phyloP scores from a whole-genome alignment of 2,329 filamentous ascomycete species.

The Fusarium sp. region DNA sequence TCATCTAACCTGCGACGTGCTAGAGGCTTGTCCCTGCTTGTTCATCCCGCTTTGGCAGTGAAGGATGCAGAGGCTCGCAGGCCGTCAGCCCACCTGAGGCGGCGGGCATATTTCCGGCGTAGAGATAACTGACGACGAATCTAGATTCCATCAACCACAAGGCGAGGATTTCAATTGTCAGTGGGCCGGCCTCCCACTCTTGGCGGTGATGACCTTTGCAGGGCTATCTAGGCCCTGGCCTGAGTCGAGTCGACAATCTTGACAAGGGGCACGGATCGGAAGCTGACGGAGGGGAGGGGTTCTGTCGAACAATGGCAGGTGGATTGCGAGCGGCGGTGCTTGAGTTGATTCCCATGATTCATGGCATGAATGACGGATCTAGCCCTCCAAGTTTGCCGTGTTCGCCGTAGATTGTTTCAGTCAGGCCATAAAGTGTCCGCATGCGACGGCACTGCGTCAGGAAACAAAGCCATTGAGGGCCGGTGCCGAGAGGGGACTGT shows the following conservation, averaged over 20 bases:
- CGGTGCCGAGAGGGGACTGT: constrained; percentile 9
- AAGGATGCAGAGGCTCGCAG: constrained; percentile 18
- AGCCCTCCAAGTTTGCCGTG: constrained; percentile 16
- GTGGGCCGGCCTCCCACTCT: constrained; percentile 35
- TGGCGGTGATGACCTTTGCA: constrained; percentile 35
- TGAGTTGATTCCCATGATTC: constrained; percentile 6
- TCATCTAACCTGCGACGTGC: constrained; percentile 44
- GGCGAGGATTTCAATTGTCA: constrained; percentile 35
- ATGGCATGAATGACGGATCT: constrained; percentile 15
- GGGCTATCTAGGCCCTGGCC: constrained; percentile 12
- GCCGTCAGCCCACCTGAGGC: constrained; percentile 16
- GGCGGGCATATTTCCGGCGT: constrained; percentile 27
- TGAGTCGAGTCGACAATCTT: constrained; percentile 26
- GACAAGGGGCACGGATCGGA: not conserved
- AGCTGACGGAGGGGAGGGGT: not conserved
- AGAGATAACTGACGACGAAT: constrained; percentile 38
- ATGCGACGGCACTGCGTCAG: constrained; percentile 25
- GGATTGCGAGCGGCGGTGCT: constrained; percentile 1
- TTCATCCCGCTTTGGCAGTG: constrained; percentile 12
- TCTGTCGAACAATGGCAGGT: constrained; percentile 10
- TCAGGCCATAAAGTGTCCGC: constrained; percentile 32
- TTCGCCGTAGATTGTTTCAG: constrained; percentile 29
- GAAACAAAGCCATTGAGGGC: constrained; percentile 20
- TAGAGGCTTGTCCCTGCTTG: constrained; percentile 32
- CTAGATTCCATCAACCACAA: constrained; percentile 46